Base-by-base conservation (phyloP, 2,329 filamentous ascomycete genomes). In the Aureobasidium sp. region DNA sequence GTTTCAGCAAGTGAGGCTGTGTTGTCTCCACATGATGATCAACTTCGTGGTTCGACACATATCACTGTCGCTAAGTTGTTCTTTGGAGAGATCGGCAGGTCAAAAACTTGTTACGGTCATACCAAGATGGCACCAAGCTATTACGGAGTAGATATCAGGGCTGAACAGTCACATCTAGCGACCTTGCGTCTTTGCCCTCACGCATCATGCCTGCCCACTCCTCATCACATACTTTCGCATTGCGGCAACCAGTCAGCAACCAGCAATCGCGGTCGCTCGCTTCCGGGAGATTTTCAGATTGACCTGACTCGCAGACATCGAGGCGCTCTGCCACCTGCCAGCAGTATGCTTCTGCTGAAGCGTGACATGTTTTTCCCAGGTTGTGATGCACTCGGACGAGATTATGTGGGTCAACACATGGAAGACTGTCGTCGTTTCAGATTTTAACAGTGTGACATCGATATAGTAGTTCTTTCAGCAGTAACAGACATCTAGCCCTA, bases 1-100 rank as follows among this genome's bases (percentile, higher is more conserved):
- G 55, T 58, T 58, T 58, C 55, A 58, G n/a, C 23, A 17, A 47
- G 2, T 48, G 55, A 58, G 42, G 55, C 55, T 57, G 53, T 57
- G 53, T 46, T n/a, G 27, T 17, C 53, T 34, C 53, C 53, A 36
- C 53, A 2, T 17, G 5, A 36, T 10, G 53, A 46, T 57, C 39
- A 57, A 26, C 41, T 20, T 10, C 27, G 36, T 44, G 39, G 27
- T 57, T 34, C 37, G 12, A 10, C 6, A 55, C n/a, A 46, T 6
- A 17, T 46, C 39, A 17, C 5, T 26, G 12, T 26, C 20, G 20
- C 6, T 44, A 2, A 44, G 10, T 34, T 10, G 12, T 20, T 17
- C 1, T 15, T 57, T 1, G 12, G 7, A 17, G 10, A 2, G 53
- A 57, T 57, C 53, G 9, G 23, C 27, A 57, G 13, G 20, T 15